Percentiles rank a stretch among this genome's conserved stretches.
Conservation (phyloP, 2,329 filamentous ascomycete genomes). For the Cryphonectria carpinicola region DNA sequence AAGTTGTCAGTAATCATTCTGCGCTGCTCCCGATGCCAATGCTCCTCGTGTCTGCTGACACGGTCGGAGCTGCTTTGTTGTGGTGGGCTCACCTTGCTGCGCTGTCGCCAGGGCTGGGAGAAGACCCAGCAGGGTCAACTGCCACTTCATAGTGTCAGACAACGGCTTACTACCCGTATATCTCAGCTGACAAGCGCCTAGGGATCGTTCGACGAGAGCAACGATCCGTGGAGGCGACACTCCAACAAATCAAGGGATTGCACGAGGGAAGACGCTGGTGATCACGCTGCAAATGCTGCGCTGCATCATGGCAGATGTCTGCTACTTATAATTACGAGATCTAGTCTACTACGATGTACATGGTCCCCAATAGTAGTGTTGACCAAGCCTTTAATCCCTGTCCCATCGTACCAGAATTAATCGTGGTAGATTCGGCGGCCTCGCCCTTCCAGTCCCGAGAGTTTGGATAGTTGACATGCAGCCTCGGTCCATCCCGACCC, state of each 20-base stretch:
- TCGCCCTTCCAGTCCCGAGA: not conserved
- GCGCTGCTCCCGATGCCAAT: not conserved
- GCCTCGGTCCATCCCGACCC: not conserved
- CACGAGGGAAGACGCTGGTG: not conserved
- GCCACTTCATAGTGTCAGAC: not conserved
- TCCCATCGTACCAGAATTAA: not conserved
- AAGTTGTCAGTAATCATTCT: not conserved
- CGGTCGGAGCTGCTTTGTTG: no score
- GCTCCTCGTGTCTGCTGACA: not conserved
- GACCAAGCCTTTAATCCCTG: not conserved
- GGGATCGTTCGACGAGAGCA: not conserved
- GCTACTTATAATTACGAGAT: not conserved
- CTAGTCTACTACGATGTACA: not conserved
- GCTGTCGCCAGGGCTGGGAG: not conserved
- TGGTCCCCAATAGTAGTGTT: not conserved
- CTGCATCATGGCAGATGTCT: not conserved
- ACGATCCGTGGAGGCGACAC: not conserved
- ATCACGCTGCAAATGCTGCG: not conserved
- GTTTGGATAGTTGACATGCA: not conserved
- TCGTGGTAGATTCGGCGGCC: not conserved
- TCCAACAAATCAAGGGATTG: not conserved
- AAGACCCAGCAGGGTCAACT: conserved; percentile 7
- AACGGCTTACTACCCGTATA: not conserved
- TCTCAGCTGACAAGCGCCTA: not conserved
- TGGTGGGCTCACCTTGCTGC: conserved; percentile 5